A percentile compares a stretch with the other conserved stretches of the same genome.
phyloP scores from a whole-genome alignment of 2,329 filamentous ascomycete species.

The Monilinia vaccinii-corymbosi region DNA sequence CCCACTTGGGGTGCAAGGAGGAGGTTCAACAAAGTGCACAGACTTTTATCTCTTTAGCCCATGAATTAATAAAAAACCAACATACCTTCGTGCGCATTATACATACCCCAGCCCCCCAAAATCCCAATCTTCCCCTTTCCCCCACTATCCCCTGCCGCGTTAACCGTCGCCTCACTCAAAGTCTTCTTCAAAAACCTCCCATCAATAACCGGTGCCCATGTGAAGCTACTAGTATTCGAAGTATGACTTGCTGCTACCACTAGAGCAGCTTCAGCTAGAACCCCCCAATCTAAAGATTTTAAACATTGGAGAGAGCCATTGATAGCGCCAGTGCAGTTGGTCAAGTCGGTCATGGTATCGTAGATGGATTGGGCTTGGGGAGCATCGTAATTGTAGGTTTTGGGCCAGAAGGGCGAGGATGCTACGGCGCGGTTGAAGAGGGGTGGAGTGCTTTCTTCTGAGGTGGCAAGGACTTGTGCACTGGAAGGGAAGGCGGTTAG shows the following conservation, averaged over 20 bases:
- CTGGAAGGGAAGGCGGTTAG: neutral
- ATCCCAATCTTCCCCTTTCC: conserved; percentile 34
- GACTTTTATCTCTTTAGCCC: neutral
- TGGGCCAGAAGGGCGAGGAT: conserved; percentile 43
- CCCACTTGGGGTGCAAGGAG: rapidly evolving
- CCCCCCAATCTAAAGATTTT: conserved; percentile 44
- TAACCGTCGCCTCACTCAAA: conserved; percentile 36
- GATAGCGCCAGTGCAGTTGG: conserved; percentile 35
- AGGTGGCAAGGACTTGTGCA: conserved; percentile 42
- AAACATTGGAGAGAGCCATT: conserved; percentile 41
- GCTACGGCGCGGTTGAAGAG: conserved; percentile 44
- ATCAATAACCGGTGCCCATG: conserved; percentile 53
- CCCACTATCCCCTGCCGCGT: neutral
- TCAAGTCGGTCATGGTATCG: conserved; percentile 35
- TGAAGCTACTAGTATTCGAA: conserved; percentile 47
- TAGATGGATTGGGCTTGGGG: conserved; percentile 38
- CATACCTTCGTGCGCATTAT: conserved; percentile 47
- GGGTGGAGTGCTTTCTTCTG: conserved; percentile 32
- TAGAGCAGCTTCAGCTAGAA: conserved; percentile 42
- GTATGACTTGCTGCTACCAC: conserved; percentile 39
- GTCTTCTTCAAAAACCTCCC: conserved; percentile 39
- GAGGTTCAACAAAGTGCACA: neutral
- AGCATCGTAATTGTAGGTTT: conserved; percentile 42
- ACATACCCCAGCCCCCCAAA: conserved; percentile 43
- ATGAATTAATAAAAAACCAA: neutral